Percentiles rank a stretch among this genome's conserved stretches.
Evolutionary conservation across 164 flowering plant species (phyloP).

Genomic region (Sextonia rubra): DNA sequence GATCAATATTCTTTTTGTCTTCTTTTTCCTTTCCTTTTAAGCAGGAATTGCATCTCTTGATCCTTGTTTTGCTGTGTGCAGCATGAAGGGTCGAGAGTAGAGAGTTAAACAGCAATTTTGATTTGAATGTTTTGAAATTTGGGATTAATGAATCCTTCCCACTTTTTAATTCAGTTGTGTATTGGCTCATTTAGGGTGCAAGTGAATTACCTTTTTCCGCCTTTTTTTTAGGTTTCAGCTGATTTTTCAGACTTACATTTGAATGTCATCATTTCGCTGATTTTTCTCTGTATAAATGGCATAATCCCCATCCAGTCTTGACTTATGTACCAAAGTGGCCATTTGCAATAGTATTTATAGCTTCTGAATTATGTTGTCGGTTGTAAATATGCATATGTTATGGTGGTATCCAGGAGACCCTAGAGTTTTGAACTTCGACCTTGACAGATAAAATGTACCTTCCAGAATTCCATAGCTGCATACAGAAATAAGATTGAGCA

Average conservation of each 20-base stretch:
- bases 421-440: background rate
- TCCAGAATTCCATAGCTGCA: no score
- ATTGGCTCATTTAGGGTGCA: background rate
- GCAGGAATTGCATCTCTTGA: slow-evolving; percentile 1
- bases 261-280: background rate
- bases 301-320: background rate
- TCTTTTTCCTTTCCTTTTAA: background rate
- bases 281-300: background rate
- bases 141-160: no score
- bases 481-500: no score
- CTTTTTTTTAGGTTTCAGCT: background rate
- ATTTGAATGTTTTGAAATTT: no score
- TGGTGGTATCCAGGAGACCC: background rate
- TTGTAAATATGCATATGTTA: background rate
- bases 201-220: background rate
- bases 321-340: background rate
- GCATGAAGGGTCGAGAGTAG: no score
- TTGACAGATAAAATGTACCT: no score
- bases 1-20: background rate
- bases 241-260: background rate
- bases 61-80: background rate
- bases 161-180: no score
- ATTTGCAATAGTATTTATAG: background rate
- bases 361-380: background rate
- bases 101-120: no score